Base-by-base conservation (phyloP, 2,329 filamentous ascomycete species). In the Leptographium flavum region DNA sequence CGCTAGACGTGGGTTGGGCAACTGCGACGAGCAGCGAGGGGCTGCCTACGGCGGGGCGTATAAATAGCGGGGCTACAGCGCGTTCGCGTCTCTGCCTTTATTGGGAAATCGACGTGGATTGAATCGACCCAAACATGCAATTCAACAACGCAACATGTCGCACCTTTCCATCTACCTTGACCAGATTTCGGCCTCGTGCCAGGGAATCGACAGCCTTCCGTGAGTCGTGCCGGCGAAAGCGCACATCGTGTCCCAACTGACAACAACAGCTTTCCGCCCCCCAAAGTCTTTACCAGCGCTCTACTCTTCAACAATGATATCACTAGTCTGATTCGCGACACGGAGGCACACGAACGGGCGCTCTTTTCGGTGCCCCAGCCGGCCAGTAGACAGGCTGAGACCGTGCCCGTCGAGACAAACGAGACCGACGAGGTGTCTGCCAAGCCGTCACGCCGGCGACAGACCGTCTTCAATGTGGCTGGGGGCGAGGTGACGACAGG, bases 271-370 rank as follows among this genome's bases (percentile, higher is more conserved):
- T 96, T 96, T 55, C 86, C 86, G 35, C 77, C 77, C 2, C 86
- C 90, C n/a, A 93, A 86, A 57, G 87, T 92, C 57, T 98, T 96
- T 66, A 92, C 88, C 54, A 95, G 94, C 61, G 87, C 92, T 30
- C 74, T 98, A 33, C 79, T 96, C 41, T 80, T 82, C 46, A 80
- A 80, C 53, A 81, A 88, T 62, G 92, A 98, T 62, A 96, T 98
- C 54, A 96, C 92, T 4, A 77, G 85, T 13, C 69, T 98, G 40
- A 95, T 98, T 57, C 84, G 92, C 49, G 92, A 98, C 61, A 95
- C 90, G 4, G 92, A 98, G 63, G 68, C 83, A 21, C 90, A 96
- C 65, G 92, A 98, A 62, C 83, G 88, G 56, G 90, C 90, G 7
- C 77, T 98, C 17, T 98, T 96, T 68, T 93, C 90, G 32, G 81